These are phyloP conservation scores for Fusarium compactum DNA, from an alignment of 2,329 filamentous ascomycete species.

Conservation along the genomic window DNA sequence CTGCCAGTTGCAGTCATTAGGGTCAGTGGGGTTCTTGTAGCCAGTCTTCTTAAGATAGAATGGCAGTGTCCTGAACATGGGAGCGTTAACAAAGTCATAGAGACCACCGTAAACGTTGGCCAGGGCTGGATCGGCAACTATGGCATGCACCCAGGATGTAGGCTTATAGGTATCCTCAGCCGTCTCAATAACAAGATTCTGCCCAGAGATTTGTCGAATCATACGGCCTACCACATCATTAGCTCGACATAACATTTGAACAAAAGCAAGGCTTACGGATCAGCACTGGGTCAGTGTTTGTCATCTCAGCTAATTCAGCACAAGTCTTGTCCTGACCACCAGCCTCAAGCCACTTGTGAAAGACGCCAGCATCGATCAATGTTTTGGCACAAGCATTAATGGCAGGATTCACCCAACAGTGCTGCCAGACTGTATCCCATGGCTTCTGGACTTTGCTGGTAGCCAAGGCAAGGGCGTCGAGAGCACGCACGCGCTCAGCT, in stretches of 20 bases:
- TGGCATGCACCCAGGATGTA: constrained; percentile 50
- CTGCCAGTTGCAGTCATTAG: constrained; percentile 51
- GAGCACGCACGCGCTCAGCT: constrained; percentile 49
- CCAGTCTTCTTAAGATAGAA: constrained; percentile 50
- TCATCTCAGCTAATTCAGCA: constrained; percentile 50
- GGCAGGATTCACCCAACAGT: constrained; percentile 51
- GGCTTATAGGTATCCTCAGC: constrained; percentile 51
- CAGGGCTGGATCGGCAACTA: constrained; percentile 48
- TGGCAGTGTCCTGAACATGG: constrained; percentile 51
- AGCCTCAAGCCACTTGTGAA: constrained; percentile 51
- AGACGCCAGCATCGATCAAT: constrained; percentile 54
- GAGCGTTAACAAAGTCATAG: constrained; percentile 50
- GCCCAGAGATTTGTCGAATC: constrained; percentile 53
- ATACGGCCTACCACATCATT: constrained; percentile 45
- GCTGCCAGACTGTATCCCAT: constrained; percentile 56
- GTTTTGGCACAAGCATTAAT: constrained; percentile 54
- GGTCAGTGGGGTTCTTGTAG: constrained; percentile 52
- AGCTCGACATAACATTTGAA: background rate
- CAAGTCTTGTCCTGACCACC: constrained; percentile 49
- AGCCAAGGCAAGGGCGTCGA: constrained; percentile 50
- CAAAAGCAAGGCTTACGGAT: constrained; percentile 44
- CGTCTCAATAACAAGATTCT: constrained; percentile 52
- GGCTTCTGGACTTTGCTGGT: constrained; percentile 52
- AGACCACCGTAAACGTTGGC: constrained; percentile 51
- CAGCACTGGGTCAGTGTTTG: constrained; percentile 50